Conservation (phyloP, 73 alveolate genomes). For the Paramecium caudatum region DNA sequence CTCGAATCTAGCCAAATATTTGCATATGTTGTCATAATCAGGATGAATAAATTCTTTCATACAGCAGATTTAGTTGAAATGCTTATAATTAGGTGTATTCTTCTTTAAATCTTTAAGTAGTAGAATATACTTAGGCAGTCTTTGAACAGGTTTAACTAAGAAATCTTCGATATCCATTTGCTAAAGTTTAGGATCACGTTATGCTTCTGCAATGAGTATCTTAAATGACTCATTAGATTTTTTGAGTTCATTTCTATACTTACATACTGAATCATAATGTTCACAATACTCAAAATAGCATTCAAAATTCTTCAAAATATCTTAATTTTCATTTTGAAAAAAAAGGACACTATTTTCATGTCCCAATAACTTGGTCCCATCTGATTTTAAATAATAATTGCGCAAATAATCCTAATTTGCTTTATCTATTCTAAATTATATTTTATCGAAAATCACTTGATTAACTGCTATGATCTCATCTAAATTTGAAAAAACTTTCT, state of each 20-base stretch:
- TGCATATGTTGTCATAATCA: conserved; percentile 20
- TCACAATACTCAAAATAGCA: neutral
- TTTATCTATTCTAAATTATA: neutral
- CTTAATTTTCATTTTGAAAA: neutral
- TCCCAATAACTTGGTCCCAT: neutral
- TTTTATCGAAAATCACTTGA: neutral
- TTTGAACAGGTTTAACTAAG: conserved; percentile 9
- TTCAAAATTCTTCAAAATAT: neutral
- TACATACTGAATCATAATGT: neutral
- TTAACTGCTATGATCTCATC: neutral
- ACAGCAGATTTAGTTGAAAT: neutral
- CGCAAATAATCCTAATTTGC: neutral
- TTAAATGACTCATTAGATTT: neutral
- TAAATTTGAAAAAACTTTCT: neutral
- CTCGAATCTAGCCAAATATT: neutral
- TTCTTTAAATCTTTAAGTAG: conserved; percentile 19
- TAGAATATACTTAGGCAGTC: conserved; percentile 10
- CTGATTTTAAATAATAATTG: neutral
- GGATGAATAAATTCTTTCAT: neutral
- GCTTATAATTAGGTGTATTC: neutral
- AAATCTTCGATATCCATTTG: neutral
- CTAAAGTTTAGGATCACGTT: neutral
- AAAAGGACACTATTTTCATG: conserved; percentile 1
- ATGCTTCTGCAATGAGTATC: neutral
- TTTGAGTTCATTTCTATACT: neutral